A percentile compares a stretch with the other conserved stretches of the same genome.
These are phyloP conservation scores for Hymenoscyphus scutula DNA, from an alignment of 2,329 filamentous ascomycete genomes.

Conservation along the genomic window DNA sequence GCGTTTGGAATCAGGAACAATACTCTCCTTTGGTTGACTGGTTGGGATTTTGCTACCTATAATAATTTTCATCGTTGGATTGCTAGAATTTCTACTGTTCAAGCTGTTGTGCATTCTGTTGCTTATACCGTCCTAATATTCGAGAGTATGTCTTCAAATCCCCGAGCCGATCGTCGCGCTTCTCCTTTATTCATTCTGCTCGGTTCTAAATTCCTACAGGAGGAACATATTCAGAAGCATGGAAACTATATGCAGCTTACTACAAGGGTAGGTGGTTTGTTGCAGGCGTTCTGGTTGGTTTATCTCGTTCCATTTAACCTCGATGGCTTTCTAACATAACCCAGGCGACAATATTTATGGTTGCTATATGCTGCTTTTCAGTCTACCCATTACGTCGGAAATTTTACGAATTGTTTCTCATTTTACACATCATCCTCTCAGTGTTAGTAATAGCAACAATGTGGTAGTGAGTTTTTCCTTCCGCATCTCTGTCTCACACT, in stretches of 20 bases:
- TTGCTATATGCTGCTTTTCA: slow-evolving; percentile 43
- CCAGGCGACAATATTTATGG: slow-evolving; percentile 41
- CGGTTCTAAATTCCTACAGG: not conserved
- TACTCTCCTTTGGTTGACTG: slow-evolving; percentile 62
- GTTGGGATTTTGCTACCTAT: slow-evolving; percentile 66
- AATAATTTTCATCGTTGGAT: slow-evolving; percentile 68
- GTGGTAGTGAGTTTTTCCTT: slow-evolving; percentile 14
- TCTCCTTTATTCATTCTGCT: not conserved
- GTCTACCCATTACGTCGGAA: slow-evolving; percentile 35
- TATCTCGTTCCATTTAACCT: not conserved
- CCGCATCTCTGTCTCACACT: not conserved
- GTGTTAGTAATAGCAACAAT: slow-evolving; percentile 44
- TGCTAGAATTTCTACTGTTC: slow-evolving; percentile 58
- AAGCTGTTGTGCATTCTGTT: slow-evolving; percentile 62
- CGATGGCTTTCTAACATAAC: not conserved
- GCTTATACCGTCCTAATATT: slow-evolving; percentile 46
- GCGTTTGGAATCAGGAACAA: slow-evolving; percentile 68
- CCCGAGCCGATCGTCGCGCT: no score
- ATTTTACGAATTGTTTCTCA: slow-evolving; percentile 50
- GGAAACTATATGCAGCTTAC: slow-evolving; percentile 3
- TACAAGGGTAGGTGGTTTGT: slow-evolving; percentile 1
- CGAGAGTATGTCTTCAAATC: slow-evolving; percentile 39
- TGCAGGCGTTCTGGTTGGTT: slow-evolving; percentile 1
- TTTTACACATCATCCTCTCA: slow-evolving; percentile 51
- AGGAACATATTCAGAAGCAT: not conserved